Percentiles rank a stretch among this genome's conserved stretches.
phyloP scores from a whole-genome alignment of 2,329 filamentous ascomycete species.

The Chrysosporium keratinophilum region DNA sequence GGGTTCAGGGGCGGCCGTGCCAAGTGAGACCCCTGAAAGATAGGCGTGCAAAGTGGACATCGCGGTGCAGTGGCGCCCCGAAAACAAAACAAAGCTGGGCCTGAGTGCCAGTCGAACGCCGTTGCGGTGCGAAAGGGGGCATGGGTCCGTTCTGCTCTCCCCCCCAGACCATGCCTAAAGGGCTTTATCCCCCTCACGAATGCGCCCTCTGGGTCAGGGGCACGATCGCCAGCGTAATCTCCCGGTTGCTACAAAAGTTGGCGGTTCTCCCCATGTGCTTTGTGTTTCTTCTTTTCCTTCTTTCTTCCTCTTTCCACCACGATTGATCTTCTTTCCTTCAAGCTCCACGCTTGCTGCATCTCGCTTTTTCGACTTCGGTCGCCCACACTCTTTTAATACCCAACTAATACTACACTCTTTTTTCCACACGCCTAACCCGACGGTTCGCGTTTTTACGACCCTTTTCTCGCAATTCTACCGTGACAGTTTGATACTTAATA shows the following conservation, averaged over 20 bases:
- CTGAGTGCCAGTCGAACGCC: neutral
- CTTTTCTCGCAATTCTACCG: neutral
- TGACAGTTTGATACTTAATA: conserved; percentile 6
- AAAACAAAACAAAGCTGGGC: neutral
- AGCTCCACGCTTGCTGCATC: conserved; percentile 24
- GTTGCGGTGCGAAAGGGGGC: neutral
- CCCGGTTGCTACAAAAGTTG: conserved; percentile 18
- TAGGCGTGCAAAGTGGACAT: neutral
- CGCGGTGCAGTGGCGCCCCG: neutral
- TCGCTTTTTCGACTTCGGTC: conserved; percentile 35
- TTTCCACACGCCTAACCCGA: neutral
- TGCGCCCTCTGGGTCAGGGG: conserved; percentile 6
- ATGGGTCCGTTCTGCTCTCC: neutral
- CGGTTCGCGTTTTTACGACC: neutral
- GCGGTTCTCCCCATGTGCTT: conserved; percentile 13
- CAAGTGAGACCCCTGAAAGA: conserved; percentile 3
- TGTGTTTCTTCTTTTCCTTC: conserved; percentile 20
- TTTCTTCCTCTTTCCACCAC: conserved; percentile 23
- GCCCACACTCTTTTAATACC: conserved; percentile 32
- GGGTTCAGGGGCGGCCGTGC: neutral
- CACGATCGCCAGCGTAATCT: conserved; percentile 18
- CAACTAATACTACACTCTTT: conserved; percentile 28
- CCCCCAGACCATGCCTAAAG: neutral
- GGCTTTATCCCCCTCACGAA: neutral
- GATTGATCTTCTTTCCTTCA: conserved; percentile 21